Evolutionary conservation across 495 filamentous ascomycete genomes (phyloP).

Genomic region (Penicillium cinerascens): DNA sequence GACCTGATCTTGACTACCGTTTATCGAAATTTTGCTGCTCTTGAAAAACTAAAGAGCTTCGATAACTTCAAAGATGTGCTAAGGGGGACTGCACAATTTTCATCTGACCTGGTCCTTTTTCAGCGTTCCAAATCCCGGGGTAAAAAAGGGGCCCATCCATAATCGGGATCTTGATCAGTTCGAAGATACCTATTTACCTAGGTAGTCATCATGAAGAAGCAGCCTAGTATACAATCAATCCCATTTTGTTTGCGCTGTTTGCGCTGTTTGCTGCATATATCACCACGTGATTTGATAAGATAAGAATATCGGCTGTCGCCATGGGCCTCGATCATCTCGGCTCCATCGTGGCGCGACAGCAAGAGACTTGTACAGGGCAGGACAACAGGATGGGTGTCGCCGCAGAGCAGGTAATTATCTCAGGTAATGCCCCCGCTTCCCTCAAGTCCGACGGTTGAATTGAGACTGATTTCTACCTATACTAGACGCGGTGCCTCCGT

Average conservation of each 20-base stretch:
- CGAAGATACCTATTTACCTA: background rate
- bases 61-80: background rate
- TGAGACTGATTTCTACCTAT: slow-evolving; percentile 7
- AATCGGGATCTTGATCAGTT: background rate
- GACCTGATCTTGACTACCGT: no score
- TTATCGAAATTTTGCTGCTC: no score
- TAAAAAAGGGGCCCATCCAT: no score
- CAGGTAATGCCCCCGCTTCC: slow-evolving; percentile 16
- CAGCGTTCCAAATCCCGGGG: no score
- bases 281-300: slow-evolving; percentile 23
- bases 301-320: background rate
- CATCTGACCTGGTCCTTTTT: background rate
- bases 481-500: slow-evolving; percentile 25
- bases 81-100: background rate
- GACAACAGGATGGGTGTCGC: slow-evolving; percentile 26
- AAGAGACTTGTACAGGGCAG: background rate
- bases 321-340: background rate
- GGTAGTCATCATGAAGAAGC: no score
- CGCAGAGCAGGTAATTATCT: slow-evolving; percentile 16
- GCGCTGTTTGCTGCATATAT: slow-evolving; percentile 7
- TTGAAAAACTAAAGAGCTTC: no score
- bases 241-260: background rate
- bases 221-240: no score
- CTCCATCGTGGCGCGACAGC: slow-evolving; percentile 2
- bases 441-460: background rate